Percentiles rank a stretch among this genome's conserved stretches.
Evolutionary conservation across 1,284 basidiomycete species (phyloP).

Genomic region (Trichosporon inkin): DNA sequence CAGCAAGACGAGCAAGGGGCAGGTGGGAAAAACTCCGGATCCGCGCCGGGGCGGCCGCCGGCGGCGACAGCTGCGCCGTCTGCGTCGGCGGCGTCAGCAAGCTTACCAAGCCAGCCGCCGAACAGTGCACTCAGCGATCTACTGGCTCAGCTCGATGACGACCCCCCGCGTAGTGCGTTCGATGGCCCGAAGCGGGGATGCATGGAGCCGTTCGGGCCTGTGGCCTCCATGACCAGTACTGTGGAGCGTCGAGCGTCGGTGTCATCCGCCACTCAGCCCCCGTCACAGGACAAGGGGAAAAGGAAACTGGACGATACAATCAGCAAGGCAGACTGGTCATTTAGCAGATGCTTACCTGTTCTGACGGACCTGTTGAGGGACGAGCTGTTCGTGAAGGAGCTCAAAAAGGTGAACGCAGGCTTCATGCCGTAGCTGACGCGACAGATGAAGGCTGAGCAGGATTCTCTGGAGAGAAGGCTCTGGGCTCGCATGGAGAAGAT

Average conservation of each 20-base stretch:
- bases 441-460: constrained; percentile 48
- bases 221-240: constrained; percentile 10
- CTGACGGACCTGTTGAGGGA: constrained; percentile 35
- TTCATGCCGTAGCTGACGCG: constrained; percentile 3
- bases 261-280: neutral
- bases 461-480: constrained; percentile 38
- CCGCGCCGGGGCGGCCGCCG: neutral
- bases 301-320: constrained; percentile 15
- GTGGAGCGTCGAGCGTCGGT: constrained; percentile 11
- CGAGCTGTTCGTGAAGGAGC: constrained; percentile 37
- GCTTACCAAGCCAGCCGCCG: constrained; percentile 2
- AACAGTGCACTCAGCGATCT: constrained; percentile 11
- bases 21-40: neutral
- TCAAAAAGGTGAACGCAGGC: constrained; percentile 33
- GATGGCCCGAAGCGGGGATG: constrained; percentile 21
- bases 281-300: constrained; percentile 18
- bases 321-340: constrained; percentile 18
- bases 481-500: constrained; percentile 45
- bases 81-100: neutral
- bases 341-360: constrained; percentile 37
- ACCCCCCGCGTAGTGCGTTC: constrained; percentile 10
- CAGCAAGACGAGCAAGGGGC: constrained; percentile 33
- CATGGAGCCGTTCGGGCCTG: constrained; percentile 42
- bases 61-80: neutral
- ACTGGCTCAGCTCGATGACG: constrained; percentile 15